Base-by-base conservation (phyloP, 192 early-diverging fungal species). In the Thoreauomyces humboldtii region DNA sequence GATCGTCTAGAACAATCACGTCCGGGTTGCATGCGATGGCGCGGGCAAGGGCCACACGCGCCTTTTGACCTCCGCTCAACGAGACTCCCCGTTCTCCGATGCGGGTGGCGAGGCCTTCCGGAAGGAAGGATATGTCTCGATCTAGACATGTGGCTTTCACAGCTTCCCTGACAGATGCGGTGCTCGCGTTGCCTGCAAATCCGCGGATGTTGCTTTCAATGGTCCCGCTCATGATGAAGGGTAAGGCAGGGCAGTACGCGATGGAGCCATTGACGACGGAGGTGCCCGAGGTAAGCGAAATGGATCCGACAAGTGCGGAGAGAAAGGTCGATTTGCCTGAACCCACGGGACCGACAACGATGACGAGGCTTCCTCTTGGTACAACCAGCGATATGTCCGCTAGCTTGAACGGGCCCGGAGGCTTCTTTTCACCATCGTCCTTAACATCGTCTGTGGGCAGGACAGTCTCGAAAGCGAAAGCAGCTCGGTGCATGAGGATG, bases 21-120 rank as follows among this genome's bases (percentile, higher is more conserved):
- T 60, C 71, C 15, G 72, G 77, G 15, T 79, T 77, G 57, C 87
- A 79, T 15, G 86, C 87, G 34, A 87, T 73, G 17, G 94, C 91
- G 33, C 94, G 81, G 0, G 92, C 92, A 81, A 98, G 95, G 48
- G 94, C 92, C 73, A 98, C 92, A 57, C 95, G 83, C 79, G 94
- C 92, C 71, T 94, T 94, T 72, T 95, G 93, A 31, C 77, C 77
- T 14, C 78, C 77, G 5, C 59, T 61, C 17, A 79, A 35, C 3
- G 74, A 60, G 6, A 28, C 65, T n/a, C 67, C 66, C 9, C 38
- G 36, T 15, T 65, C 37, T 12, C 71, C 71, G n/a, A 73, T 59
- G 19, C 34, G 12, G 15, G 67, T 71, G 4, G 71, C 54, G 36
- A 58, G 71, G 0, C 75, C 75, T 24, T 42, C 41, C 21, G 67